phyloP scores from a whole-genome alignment of 148 eudicot species.

The Silene latifolia region DNA sequence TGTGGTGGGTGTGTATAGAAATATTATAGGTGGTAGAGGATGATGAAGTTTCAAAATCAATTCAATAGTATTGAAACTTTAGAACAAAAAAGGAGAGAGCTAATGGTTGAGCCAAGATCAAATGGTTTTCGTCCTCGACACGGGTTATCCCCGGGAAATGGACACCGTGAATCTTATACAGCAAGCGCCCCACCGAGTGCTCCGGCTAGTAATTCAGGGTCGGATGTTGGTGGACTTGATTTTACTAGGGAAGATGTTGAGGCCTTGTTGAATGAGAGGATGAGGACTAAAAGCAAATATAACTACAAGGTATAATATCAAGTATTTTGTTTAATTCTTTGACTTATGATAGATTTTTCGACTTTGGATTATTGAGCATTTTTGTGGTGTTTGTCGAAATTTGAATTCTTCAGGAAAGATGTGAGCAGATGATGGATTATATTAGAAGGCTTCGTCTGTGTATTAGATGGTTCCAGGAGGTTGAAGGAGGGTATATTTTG shows the following conservation, averaged over 20 bases:
- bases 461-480: conserved; percentile 85
- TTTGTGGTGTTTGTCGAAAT: conserved; percentile 15
- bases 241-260: conserved; percentile 79
- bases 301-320: conserved; percentile 44
- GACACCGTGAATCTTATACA: conserved; percentile 48
- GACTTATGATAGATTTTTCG: not conserved
- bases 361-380: not conserved
- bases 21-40: conserved; percentile 21
- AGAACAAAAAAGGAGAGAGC: conserved; percentile 30
- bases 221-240: conserved; percentile 64
- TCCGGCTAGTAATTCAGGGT: conserved; percentile 64
- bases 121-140: conserved; percentile 49
- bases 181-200: conserved; percentile 47
- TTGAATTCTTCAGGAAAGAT: conserved; percentile 60
- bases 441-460: conserved; percentile 79
- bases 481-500: conserved; percentile 58
- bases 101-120: conserved; percentile 49
- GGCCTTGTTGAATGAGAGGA: conserved; percentile 69
- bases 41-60: conserved; percentile 32
- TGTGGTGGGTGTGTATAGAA: conserved; percentile 15
- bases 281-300: conserved; percentile 73
- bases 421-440: conserved; percentile 85
- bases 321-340: not conserved
- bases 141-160: conserved; percentile 54
- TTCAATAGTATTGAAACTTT: conserved; percentile 32